phyloP scores from a whole-genome alignment of 225 moss, liverwort and hornwort genomes.

The Climacium dendroides region DNA sequence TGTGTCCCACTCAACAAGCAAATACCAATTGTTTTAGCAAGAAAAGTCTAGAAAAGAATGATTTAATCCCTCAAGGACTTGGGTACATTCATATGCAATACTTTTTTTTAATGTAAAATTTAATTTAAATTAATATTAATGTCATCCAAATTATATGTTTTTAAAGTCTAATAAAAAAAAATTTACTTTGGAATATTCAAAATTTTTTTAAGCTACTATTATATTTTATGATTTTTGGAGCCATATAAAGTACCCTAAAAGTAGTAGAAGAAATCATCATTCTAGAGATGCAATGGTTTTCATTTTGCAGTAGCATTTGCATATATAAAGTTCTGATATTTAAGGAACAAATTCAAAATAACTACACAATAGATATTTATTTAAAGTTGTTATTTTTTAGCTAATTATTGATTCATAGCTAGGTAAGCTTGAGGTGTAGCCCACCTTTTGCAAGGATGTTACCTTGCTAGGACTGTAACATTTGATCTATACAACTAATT shows the following conservation, averaged over 20 bases:
- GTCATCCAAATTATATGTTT: background rate
- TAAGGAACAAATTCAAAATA: background rate
- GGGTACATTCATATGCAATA: background rate
- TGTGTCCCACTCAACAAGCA: background rate
- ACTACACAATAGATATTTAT: background rate
- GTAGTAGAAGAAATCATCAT: background rate
- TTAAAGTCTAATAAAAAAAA: no score
- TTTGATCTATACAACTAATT: background rate
- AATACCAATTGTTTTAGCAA: background rate
- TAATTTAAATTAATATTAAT: background rate
- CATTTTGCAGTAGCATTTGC: background rate
- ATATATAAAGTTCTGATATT: background rate
- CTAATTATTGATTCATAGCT: background rate
- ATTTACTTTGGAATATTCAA: background rate
- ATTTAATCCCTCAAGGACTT: background rate
- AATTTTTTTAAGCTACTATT: background rate
- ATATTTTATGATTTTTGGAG: background rate
- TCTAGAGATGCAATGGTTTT: background rate
- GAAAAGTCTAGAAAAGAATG: fast-evolving
- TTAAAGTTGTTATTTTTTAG: background rate
- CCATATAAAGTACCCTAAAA: background rate
- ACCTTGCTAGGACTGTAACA: background rate
- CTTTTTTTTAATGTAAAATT: background rate
- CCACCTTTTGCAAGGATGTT: no score
- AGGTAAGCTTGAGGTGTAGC: background rate